Percentiles rank a stretch among this genome's conserved stretches.
phyloP scores from a whole-genome alignment of 148 eudicot genomes.

The Amaranthus hypochondriacus region DNA sequence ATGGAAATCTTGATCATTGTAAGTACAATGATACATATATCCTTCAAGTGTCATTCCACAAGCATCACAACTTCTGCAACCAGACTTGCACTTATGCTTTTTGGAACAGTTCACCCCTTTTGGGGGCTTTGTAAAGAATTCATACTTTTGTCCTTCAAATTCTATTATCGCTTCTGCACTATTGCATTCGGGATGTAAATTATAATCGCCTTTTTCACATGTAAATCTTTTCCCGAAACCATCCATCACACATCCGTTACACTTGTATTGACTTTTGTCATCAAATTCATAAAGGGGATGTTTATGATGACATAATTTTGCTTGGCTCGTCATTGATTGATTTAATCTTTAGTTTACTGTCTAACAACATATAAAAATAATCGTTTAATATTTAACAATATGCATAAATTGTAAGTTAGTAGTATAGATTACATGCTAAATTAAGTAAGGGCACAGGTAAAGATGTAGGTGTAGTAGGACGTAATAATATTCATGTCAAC shows the following conservation, averaged over 20 bases:
- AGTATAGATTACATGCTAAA: too few relatives aligned
- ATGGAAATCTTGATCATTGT: conserved; percentile 13
- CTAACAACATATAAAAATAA: too few relatives aligned
- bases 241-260: conserved; percentile 16
- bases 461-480: too few relatives aligned
- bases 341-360: neutral
- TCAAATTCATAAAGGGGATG: conserved; percentile 7
- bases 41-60: conserved; percentile 21
- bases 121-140: neutral
- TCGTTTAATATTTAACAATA: too few relatives aligned
- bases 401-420: too few relatives aligned
- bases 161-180: neutral
- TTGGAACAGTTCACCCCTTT: neutral
- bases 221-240: conserved; percentile 4
- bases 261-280: neutral
- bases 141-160: neutral
- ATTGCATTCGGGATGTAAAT: conserved; percentile 8
- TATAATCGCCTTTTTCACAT: conserved; percentile 1
- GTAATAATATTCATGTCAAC: too few relatives aligned
- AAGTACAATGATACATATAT: conserved; percentile 15
- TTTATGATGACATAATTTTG: conserved; percentile 4
- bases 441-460: too few relatives aligned
- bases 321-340: neutral
- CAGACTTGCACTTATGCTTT: neutral
- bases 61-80: conserved; percentile 22